phyloP scores from a whole-genome alignment of 176 grass and related monocot species.

The Zoysia pacifica region DNA sequence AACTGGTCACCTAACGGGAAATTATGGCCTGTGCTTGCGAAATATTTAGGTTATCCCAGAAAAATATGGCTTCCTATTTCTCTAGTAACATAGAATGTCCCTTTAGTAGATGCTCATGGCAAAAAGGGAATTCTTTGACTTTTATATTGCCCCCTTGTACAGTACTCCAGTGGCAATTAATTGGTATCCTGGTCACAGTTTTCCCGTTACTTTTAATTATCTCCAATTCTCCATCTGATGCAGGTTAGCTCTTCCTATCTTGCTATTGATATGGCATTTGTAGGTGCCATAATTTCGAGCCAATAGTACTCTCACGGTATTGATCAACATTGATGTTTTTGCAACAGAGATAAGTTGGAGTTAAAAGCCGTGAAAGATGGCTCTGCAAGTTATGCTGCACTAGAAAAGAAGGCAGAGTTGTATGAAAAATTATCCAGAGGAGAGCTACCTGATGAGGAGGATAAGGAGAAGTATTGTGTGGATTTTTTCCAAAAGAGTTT shows the following conservation, averaged over 20 bases:
- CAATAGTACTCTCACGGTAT: constrained; percentile 3
- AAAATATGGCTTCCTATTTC: not conserved
- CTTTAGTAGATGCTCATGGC: too few species aligned
- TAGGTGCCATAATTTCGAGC: not conserved
- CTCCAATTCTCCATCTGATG: constrained; percentile 9
- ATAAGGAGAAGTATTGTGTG: constrained; percentile 91
- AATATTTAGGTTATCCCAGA: not conserved
- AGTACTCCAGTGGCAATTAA: not conserved
- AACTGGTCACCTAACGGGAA: not conserved
- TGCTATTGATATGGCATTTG: constrained; percentile 1
- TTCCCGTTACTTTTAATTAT: constrained; percentile 8
- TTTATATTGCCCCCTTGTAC: not conserved
- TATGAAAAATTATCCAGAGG: constrained; percentile 90
- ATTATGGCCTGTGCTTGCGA: not conserved
- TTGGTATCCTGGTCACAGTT: not conserved
- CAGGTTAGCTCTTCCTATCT: not conserved
- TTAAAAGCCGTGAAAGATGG: constrained; percentile 88
- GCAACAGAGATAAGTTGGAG: constrained; percentile 87
- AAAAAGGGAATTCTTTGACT: not conserved
- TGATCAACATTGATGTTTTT: constrained; percentile 28
- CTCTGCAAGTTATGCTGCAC: constrained; percentile 69
- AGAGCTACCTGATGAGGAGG: constrained; percentile 83
- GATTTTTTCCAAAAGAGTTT: constrained; percentile 92
- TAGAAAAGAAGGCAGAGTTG: constrained; percentile 86
- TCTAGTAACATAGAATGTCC: not conserved